phyloP scores from a whole-genome alignment of 129 eudicot species.

The Glebionis coronaria region DNA sequence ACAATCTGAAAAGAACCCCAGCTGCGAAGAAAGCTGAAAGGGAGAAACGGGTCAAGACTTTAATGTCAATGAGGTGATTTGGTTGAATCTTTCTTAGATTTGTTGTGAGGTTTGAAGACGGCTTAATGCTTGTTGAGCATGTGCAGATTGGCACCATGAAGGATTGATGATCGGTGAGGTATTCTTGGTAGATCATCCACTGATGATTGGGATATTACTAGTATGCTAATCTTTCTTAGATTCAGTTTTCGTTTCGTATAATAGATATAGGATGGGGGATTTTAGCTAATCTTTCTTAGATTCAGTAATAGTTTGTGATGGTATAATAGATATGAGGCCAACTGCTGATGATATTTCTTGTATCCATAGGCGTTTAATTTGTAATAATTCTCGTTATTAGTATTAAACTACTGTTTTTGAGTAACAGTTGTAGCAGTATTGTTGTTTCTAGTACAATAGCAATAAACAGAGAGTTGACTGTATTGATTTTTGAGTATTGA shows the following conservation, averaged over 20 bases:
- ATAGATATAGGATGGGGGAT: background rate
- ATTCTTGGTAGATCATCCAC: conserved; percentile 29
- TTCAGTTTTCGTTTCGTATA: conserved; percentile 15
- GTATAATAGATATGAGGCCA: background rate
- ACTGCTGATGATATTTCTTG: conserved; percentile 12
- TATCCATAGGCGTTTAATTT: background rate
- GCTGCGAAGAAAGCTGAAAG: conserved; percentile 72
- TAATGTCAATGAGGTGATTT: conserved; percentile 75
- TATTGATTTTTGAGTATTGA: background rate
- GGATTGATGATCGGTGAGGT: conserved; percentile 6
- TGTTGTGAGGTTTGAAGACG: conserved; percentile 9
- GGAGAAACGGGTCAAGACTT: conserved; percentile 56
- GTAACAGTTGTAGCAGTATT: too few relatives aligned
- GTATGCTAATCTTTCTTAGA: conserved; percentile 1
- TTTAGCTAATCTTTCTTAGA: too few relatives aligned
- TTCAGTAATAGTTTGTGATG: too few relatives aligned
- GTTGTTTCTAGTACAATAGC: too few relatives aligned
- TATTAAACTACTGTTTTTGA: too few relatives aligned
- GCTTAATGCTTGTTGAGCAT: conserved; percentile 48
- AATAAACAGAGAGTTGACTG: too few relatives aligned
- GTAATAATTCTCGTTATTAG: background rate
- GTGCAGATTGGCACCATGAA: background rate
- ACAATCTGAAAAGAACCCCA: conserved; percentile 59
- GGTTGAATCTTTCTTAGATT: conserved; percentile 12
- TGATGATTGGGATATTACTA: conserved; percentile 24